Base-by-base conservation (phyloP, 805 yeast genomes). In the Saturnispora galanensis region DNA sequence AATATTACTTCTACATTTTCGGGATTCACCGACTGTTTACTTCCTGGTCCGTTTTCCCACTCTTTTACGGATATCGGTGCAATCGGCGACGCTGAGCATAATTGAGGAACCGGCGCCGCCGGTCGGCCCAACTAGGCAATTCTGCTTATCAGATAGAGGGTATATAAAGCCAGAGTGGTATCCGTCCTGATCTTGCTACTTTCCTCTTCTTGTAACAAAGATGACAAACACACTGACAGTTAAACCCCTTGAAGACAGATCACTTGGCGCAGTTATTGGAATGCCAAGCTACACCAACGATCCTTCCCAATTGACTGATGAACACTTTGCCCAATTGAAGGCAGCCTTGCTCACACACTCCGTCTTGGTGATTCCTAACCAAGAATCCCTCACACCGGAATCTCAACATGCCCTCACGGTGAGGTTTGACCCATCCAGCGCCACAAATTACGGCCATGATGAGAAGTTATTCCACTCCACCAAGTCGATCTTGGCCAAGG, bases 381-480 rank as follows among this genome's bases (percentile, higher is more conserved):
- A 83, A 63, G 76, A 69, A n/a, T 65, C 76, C 6, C 69, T 87
- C 34, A 51, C 78, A 3, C 94, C 96, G 30, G 68, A 74, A 46
- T 79, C 89, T 1, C 96, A 87, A 63, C 84, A 81, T 64, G 63
- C 70, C 21, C 69, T 87, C 42, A 87, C 95, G 29, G 74, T 81
- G 48, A 74, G 84, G 54, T 82, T 86, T 57, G 96, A 87, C 56
- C 87, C 90, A 18, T 67, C 85, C 3, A 70, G 79, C 46, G 67
- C 65, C 38, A 80, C 83, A 35, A 74, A 74, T 18, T 87, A 87
- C 55, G 96, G 96, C 30, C 96, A 87, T 56, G 89, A 90, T 46
- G 64, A 59, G 45, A 82, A 84, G 59, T 82, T 84, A 48, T 77
- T 79, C 60, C 75, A 81, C 50, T 79, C 81, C 50, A 65, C 69